phyloP scores from a whole-genome alignment of 257 asterid genomes.

The Fraxinus pennsylvanica region DNA sequence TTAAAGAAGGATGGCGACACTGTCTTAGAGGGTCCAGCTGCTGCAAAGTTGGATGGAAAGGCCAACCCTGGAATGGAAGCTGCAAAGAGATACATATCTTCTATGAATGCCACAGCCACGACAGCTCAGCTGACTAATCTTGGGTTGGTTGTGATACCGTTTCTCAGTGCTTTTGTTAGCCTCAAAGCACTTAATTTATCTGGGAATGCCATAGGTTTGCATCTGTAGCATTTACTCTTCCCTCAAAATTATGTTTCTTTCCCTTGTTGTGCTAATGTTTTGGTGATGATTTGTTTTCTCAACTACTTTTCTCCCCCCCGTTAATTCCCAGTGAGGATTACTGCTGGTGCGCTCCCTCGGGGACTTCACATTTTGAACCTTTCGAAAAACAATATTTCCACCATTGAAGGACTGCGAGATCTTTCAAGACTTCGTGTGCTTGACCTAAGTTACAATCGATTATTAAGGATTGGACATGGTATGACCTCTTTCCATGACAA shows the following conservation, averaged over 20 bases:
- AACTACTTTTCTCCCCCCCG: constrained; percentile 18
- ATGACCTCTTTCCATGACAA: constrained; percentile 32
- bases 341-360: constrained; percentile 94
- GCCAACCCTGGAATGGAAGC: constrained; percentile 70
- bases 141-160: constrained; percentile 86
- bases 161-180: constrained; percentile 77
- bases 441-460: constrained; percentile 91
- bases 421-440: constrained; percentile 92
- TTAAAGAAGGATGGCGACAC: constrained; percentile 26
- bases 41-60: constrained; percentile 52
- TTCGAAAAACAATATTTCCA: constrained; percentile 82
- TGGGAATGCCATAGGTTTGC: constrained; percentile 85
- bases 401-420: constrained; percentile 87
- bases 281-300: constrained; percentile 20
- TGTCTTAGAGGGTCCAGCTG: constrained; percentile 36
- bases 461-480: constrained; percentile 92
- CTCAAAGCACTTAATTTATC: constrained; percentile 86
- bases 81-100: constrained; percentile 79
- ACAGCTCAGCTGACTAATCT: constrained; percentile 85
- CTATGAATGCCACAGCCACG: constrained; percentile 66
- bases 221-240: constrained; percentile 17
- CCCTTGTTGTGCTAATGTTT: background rate
- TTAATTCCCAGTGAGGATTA: constrained; percentile 60
- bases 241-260: constrained; percentile 13
- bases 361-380: constrained; percentile 89